Evolutionary conservation across 2,329 filamentous ascomycete genomes (phyloP).

Genomic region (Colletotrichum sp.): DNA sequence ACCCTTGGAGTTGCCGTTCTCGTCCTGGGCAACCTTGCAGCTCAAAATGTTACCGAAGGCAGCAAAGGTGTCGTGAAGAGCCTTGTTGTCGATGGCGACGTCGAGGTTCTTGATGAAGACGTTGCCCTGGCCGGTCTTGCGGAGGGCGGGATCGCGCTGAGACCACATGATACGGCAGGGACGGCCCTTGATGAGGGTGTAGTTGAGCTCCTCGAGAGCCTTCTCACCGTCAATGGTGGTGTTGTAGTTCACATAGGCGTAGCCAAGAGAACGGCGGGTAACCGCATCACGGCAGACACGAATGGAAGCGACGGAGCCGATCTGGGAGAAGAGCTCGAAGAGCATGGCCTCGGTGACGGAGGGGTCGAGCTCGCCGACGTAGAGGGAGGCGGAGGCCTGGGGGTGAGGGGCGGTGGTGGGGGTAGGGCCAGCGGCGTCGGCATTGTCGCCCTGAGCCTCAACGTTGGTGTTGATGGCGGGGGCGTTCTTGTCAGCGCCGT

Average conservation of each 20-base stretch:
- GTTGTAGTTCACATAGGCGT: constrained; percentile 99
- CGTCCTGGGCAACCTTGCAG: constrained; percentile 99
- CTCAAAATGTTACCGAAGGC: constrained; percentile 99
- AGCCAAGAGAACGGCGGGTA: constrained; percentile 96
- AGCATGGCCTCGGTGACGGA: constrained; percentile 99
- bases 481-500: constrained; percentile 69
- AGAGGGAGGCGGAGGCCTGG: constrained; percentile 95
- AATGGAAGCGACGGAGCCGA: constrained; percentile 97
- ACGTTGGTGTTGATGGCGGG: constrained; percentile 77
- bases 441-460: constrained; percentile 58
- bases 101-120: constrained; percentile 99
- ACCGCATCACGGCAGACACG: constrained; percentile 99
- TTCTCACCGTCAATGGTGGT: constrained; percentile 95
- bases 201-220: constrained; percentile 98
- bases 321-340: constrained; percentile 99
- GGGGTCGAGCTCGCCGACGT: constrained; percentile 97
- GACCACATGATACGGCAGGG: constrained; percentile 99
- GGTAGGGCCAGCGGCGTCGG: constrained; percentile 70
- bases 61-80: constrained; percentile 98
- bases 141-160: constrained; percentile 96
- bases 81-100: constrained; percentile 99
- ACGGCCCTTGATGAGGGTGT: constrained; percentile 98
- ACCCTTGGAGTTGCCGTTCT: constrained; percentile 95
- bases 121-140: constrained; percentile 99
- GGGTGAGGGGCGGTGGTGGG: constrained; percentile 79